Evolutionary conservation across 371 early-diverging fungal species (phyloP), one percentile per base, ranked within the genome.

Genomic region (Basidiobolus meristosporus): DNA sequence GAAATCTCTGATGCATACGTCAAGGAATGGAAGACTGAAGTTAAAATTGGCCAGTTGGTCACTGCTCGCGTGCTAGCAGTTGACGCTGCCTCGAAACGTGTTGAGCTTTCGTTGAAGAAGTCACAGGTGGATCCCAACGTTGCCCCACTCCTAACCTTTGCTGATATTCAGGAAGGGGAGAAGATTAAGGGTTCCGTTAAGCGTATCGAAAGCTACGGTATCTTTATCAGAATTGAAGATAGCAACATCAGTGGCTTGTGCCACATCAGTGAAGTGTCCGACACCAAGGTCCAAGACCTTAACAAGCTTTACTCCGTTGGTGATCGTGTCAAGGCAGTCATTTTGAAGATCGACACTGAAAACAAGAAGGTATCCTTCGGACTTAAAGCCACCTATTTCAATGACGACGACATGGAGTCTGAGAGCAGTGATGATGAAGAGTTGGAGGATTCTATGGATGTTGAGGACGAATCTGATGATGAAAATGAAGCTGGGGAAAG

Each of bases 1-100:
- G 79, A 90, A 44, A 44, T 95, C 15, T 77, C 79, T 0, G 91
- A 92, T 55, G 76, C 71, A 26, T 90, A 65, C 48, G 62, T 92
- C 19, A 78, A 81, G 50, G 85, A 91, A 40, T 82, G 86, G 73
- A 72, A 79, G 56, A 42, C 41, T 22, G 53, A 67, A 6, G 80
- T 76, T 55, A 63, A 70, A 15, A 48, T 70, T n/a, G 90, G 90
- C 11, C 76, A 79, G 48, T 50, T 83, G 11, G 90, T 93, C 11
- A 62, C 62, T 15, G 81, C 73, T 31, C 65, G 69, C 45, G 62
- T 92, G 11, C 26, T 26, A 5, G 9, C 26, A 44, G 69, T 72
- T 40, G 67, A 82, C 53, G 15, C 49, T 17, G 57, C 63, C 36
- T 39, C 51, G 40, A 69, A 70, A 36, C 72, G 68, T 36, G 56